A percentile compares a stretch with the other conserved stretches of the same genome.
These are phyloP conservation scores for Fulvia fulva DNA, from an alignment of 2,329 filamentous ascomycete genomes.

Conservation along the genomic window DNA sequence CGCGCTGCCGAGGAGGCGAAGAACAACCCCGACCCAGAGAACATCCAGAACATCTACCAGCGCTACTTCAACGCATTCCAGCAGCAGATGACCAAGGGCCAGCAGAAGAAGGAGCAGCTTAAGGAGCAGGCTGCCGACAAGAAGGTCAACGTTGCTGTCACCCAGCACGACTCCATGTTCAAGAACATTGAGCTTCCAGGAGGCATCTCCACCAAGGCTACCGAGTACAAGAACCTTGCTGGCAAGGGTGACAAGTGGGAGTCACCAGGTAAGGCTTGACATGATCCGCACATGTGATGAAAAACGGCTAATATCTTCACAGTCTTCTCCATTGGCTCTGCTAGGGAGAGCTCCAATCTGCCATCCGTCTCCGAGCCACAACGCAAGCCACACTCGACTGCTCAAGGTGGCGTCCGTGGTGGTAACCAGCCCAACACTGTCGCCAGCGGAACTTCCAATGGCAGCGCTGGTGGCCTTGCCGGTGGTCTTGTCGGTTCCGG, in stretches of 20 bases:
- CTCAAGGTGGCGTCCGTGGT: conserved; percentile 29
- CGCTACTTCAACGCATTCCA: conserved; percentile 76
- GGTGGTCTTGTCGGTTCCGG: conserved; percentile 5
- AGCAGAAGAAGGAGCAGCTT: conserved; percentile 66
- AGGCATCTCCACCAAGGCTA: conserved; percentile 88
- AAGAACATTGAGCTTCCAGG: conserved; percentile 79
- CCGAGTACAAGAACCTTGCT: conserved; percentile 85
- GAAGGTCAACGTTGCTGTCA: conserved; percentile 78
- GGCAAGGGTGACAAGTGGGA: conserved; percentile 90
- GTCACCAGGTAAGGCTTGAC: conserved; percentile 53
- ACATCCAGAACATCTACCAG: conserved; percentile 77
- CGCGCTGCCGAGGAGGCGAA: conserved; percentile 63
- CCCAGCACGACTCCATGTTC: conserved; percentile 89
- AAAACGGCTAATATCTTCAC: too few species aligned
- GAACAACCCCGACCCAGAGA: conserved; percentile 62
- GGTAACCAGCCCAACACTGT: conserved; percentile 13
- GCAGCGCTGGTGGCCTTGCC: conserved; percentile 7
- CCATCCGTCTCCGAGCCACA: conserved; percentile 54
- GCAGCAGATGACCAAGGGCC: conserved; percentile 67
- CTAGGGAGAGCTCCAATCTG: conserved; percentile 67
- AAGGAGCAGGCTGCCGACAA: conserved; percentile 54
- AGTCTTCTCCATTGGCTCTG: conserved; percentile 81
- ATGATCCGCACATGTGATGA: neutral
- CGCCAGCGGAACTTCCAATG: conserved; percentile 8
- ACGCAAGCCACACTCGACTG: conserved; percentile 56